Evolutionary conservation across 1,139 yeast genomes (phyloP).

Genomic region (Zygoascus meyerae): DNA sequence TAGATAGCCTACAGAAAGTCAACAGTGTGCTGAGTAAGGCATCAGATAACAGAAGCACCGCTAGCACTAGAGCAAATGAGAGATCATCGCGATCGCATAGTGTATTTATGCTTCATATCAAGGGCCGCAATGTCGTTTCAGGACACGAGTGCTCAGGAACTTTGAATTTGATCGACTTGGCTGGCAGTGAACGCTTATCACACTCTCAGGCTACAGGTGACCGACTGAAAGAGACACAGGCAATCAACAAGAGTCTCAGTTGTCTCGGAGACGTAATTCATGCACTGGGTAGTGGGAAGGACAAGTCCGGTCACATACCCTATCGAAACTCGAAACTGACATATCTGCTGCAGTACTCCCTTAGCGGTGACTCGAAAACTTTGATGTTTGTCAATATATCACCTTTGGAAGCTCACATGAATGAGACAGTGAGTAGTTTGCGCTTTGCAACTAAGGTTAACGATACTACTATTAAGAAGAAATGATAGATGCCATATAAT

Average conservation of each 20-base stretch:
- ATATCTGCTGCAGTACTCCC: slow-evolving; percentile 73
- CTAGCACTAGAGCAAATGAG: slow-evolving; percentile 75
- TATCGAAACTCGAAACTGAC: slow-evolving; percentile 63
- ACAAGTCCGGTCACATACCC: slow-evolving; percentile 40
- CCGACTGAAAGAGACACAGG: slow-evolving; percentile 78
- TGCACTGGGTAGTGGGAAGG: slow-evolving; percentile 40
- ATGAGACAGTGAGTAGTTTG: slow-evolving; percentile 77
- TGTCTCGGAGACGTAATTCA: slow-evolving; percentile 86
- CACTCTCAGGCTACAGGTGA: slow-evolving; percentile 67
- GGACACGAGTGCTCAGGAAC: slow-evolving; percentile 53
- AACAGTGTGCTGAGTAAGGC: slow-evolving; percentile 49
- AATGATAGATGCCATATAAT: background rate
- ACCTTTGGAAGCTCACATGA: slow-evolving; percentile 55
- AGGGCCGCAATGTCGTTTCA: slow-evolving; percentile 49
- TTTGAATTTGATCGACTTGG: slow-evolving; percentile 72
- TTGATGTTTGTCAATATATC: slow-evolving; percentile 91
- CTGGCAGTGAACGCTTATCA: slow-evolving; percentile 83
- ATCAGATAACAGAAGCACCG: slow-evolving; percentile 55
- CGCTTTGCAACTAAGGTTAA: slow-evolving; percentile 75
- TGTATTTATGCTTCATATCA: slow-evolving; percentile 60
- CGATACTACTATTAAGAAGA: slow-evolving; percentile 28
- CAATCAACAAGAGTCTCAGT: slow-evolving; percentile 84
- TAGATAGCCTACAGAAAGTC: slow-evolving; percentile 50
- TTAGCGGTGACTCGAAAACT: slow-evolving; percentile 83
- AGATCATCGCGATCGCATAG: slow-evolving; percentile 71